These are phyloP conservation scores for Ramaria sp. DNA, from an alignment of 768 basidiomycete genomes.

Conservation along the genomic window DNA sequence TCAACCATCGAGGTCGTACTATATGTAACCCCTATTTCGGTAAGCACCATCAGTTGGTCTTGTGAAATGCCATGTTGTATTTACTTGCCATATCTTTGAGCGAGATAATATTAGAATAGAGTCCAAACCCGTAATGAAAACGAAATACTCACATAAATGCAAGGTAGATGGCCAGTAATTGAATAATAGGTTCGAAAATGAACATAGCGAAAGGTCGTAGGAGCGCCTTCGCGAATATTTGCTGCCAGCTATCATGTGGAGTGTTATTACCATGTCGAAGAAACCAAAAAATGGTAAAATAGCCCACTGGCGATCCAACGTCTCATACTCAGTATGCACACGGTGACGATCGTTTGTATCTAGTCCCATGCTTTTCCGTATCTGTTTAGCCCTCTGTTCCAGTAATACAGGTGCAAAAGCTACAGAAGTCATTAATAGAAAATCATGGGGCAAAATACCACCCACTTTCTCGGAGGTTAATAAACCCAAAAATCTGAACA, in stretches of 20 bases:
- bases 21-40: not conserved
- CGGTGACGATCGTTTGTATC: constrained; percentile 30
- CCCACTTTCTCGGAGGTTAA: constrained; percentile 56
- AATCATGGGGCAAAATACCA: not conserved
- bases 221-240: constrained; percentile 42
- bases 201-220: constrained; percentile 63
- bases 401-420: constrained; percentile 25
- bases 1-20: not conserved
- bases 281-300: not conserved
- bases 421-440: not conserved
- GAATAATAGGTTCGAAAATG: constrained; percentile 50
- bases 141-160: constrained; percentile 52
- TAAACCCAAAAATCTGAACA: constrained; percentile 45
- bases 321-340: constrained; percentile 41
- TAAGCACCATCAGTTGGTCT: not conserved
- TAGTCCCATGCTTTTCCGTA: constrained; percentile 33
- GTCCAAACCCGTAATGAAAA: constrained; percentile 36
- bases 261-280: not conserved
- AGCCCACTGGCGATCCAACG: constrained; percentile 34
- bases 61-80: not conserved
- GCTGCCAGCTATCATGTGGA: constrained; percentile 32
- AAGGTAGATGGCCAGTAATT: constrained; percentile 57
- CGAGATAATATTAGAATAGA: not conserved
- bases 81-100: constrained; percentile 7
- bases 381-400: constrained; percentile 36